A percentile compares a stretch with the other conserved stretches of the same genome.
Conservation (phyloP, 495 filamentous ascomycete genomes). For the Wilcoxina mikolae region DNA sequence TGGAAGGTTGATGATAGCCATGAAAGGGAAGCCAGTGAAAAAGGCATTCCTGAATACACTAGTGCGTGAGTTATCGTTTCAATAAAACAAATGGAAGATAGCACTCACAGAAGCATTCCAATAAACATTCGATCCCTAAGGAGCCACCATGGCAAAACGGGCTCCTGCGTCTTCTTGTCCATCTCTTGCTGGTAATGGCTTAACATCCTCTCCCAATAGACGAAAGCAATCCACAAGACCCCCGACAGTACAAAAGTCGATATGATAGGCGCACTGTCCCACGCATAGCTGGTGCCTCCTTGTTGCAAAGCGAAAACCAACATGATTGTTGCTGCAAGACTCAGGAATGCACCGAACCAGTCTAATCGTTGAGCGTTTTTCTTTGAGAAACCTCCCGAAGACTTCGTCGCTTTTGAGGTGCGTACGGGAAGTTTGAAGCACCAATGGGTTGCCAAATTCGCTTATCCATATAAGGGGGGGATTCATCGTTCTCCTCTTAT, state of each 20-base stretch:
- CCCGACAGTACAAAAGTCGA: constrained; percentile 33
- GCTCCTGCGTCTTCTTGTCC: constrained; percentile 6
- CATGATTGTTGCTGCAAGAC: constrained; percentile 41
- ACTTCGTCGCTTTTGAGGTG: not conserved
- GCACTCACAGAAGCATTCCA: constrained; percentile 6
- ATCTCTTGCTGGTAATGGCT: no score
- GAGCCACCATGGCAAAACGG: constrained; percentile 32
- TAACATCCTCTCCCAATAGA: constrained; percentile 31
- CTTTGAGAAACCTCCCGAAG: not conserved
- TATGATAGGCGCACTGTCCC: constrained; percentile 35
- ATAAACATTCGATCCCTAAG: constrained; percentile 16
- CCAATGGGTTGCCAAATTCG: no score
- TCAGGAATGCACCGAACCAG: constrained; percentile 41
- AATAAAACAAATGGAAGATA: not conserved
- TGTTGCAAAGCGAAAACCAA: constrained; percentile 46
- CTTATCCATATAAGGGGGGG: no score
- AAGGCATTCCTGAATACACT: constrained; percentile 36
- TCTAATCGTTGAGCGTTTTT: constrained; percentile 34
- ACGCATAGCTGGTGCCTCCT: constrained; percentile 36
- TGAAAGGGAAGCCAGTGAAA: constrained; percentile 42
- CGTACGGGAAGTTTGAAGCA: not conserved
- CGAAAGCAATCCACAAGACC: constrained; percentile 36
- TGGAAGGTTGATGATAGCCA: constrained; percentile 44
- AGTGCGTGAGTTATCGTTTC: constrained; percentile 6
- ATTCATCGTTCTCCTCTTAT: no score